A percentile compares a stretch with the other conserved stretches of the same genome.
phyloP scores from a whole-genome alignment of 2,329 filamentous ascomycete genomes.

The Teratosphaeria gauchensis region DNA sequence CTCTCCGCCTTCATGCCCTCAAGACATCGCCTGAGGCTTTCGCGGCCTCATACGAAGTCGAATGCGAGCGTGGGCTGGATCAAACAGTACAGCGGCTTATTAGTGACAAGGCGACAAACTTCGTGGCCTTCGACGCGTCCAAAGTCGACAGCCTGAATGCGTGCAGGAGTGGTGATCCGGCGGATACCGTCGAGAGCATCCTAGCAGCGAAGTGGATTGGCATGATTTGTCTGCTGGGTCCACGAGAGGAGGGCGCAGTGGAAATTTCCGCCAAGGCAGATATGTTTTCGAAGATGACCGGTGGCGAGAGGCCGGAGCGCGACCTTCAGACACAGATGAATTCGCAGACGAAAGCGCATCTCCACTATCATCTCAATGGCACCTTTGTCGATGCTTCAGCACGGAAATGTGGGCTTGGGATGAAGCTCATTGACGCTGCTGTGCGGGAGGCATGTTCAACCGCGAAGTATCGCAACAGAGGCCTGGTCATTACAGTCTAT shows the following conservation, averaged over 20 bases:
- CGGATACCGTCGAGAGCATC: constrained; percentile 3
- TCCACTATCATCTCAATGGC: constrained; percentile 20
- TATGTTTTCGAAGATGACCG: constrained; percentile 6
- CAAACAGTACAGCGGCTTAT: constrained; percentile 16
- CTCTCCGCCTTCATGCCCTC: constrained; percentile 20
- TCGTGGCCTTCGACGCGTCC: constrained; percentile 11
- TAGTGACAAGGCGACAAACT: constrained; percentile 17
- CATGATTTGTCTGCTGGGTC: constrained; percentile 20
- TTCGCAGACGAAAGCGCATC: neutral
- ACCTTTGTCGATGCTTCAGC: constrained; percentile 22
- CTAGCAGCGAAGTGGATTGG: constrained; percentile 16
- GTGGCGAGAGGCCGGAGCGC: neutral
- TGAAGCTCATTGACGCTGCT: constrained; percentile 18
- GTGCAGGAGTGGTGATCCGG: neutral
- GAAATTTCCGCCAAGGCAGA: constrained; percentile 10
- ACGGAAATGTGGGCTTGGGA: constrained; percentile 20
- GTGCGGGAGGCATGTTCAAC: constrained; percentile 9
- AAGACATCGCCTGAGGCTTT: constrained; percentile 21
- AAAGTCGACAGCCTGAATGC: neutral
- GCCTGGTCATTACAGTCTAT: constrained; percentile 11
- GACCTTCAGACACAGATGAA: neutral
- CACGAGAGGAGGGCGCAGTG: constrained; percentile 3
- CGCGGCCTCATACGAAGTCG: constrained; percentile 20
- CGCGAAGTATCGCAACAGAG: neutral
- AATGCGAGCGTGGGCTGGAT: constrained; percentile 11